Base-by-base conservation (phyloP, 345 rosid genomes). In the Stellera chamaejasme region DNA sequence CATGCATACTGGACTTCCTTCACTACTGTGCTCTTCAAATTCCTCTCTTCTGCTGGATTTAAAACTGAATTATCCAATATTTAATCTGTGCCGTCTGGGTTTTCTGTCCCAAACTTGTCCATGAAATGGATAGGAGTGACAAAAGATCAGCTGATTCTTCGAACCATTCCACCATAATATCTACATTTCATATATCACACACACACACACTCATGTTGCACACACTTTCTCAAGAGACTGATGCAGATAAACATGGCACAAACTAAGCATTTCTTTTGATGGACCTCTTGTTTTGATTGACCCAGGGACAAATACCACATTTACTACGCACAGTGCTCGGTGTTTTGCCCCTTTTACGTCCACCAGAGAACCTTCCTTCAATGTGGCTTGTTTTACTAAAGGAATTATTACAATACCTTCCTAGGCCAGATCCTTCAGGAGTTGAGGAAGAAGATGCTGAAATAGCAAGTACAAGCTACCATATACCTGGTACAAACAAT, bases 281-380 rank as follows among this genome's bases (percentile, higher is more conserved):
- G 14, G 4, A 48, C 16, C 45, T 16, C 57, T 19, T 15, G 41
- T 64, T 61, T 56, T 60, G 58, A 8, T 32, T 32, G 39, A 32
- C 48, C n/a, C 45, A 92, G 98, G 96, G 93, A 55, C 82, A 79
- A 64, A 78, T 87, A 47, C 80, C 87, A 19, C 96, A 93, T 64
- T 77, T 86, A 55, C 83, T 89, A 53, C 90, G 96, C 36, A 71
- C 85, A 54, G 79, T 80, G 66, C 75, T 93, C 63, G 99, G 89
- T 63, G 71, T 85, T 64, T 69, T 87, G 64, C 97, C 97, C 28
- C 71, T 80, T 54, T 62, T 93, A 70, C 71, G 66, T 43, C 99
- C 99, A 49, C 66, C 84, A 11, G 88, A 87, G 61, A 78, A 79
- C 50, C 84, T 93, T 77, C 77, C 96, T 50, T 80, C 97, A 54